A percentile compares a stretch with the other conserved stretches of the same genome.
Conservation (phyloP, 108 stramenopile species). For the Schizochytrium sp. region DNA sequence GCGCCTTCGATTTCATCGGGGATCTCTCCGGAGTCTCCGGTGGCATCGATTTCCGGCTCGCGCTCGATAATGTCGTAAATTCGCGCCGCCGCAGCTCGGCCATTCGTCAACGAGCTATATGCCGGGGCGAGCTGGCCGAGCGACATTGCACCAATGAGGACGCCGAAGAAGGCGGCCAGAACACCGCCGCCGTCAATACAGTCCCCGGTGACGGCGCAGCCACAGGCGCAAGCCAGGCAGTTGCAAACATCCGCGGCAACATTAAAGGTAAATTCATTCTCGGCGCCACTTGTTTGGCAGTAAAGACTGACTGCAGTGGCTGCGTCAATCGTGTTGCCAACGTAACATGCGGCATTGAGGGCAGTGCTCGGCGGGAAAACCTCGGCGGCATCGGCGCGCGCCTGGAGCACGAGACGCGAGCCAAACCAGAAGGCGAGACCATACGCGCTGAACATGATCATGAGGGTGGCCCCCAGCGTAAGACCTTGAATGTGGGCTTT, state of each 20-base stretch:
- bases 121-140: constrained; percentile 18
- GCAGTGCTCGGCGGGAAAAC: background rate
- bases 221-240: background rate
- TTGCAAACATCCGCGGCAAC: background rate
- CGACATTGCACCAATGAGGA: constrained; percentile 18
- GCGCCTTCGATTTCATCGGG: background rate
- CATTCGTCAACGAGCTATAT: background rate
- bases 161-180: background rate
- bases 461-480: constrained; percentile 50
- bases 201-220: background rate
- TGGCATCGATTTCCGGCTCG: background rate
- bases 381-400: background rate
- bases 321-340: background rate
- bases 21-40: background rate
- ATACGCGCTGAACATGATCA: constrained; percentile 40
- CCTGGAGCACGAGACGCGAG: constrained; percentile 22
- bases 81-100: background rate
- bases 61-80: constrained; percentile 16
- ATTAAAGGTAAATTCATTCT: background rate
- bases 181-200: constrained; percentile 13
- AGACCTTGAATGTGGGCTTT: constrained; percentile 46
- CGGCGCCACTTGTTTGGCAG: background rate
- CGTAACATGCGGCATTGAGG: background rate
- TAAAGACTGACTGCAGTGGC: background rate
- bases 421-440: constrained; percentile 43